These are phyloP conservation scores for Thelephora aurantiotincta DNA, from an alignment of 768 basidiomycete species.

Conservation along the genomic window DNA sequence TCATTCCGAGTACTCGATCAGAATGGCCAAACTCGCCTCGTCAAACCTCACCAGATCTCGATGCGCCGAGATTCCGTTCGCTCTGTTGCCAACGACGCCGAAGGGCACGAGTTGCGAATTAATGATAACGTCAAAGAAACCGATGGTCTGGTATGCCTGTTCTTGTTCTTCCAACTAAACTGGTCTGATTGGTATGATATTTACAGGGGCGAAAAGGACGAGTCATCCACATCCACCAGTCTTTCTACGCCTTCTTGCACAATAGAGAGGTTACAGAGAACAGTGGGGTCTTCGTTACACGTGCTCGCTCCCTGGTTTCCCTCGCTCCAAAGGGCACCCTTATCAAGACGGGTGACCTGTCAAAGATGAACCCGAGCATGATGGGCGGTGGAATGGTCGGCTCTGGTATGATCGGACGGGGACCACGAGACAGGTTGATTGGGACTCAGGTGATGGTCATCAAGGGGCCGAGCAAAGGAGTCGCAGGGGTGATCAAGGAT, in stretches of 20 bases:
- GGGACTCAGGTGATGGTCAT: slow-evolving; percentile 67
- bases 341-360: slow-evolving; percentile 60
- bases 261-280: slow-evolving; percentile 86
- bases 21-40: slow-evolving; percentile 74
- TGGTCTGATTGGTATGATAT: slow-evolving; percentile 1
- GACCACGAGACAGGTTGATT: slow-evolving; percentile 71
- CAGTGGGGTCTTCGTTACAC: slow-evolving; percentile 88
- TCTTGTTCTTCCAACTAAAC: not conserved
- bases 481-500: slow-evolving; percentile 88
- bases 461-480: slow-evolving; percentile 84
- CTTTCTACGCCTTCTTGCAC: slow-evolving; percentile 86
- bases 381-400: slow-evolving; percentile 66
- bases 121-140: slow-evolving; percentile 91
- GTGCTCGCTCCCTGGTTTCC: slow-evolving; percentile 69
- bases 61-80: slow-evolving; percentile 73
- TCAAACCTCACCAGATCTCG: slow-evolving; percentile 90
- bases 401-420: slow-evolving; percentile 63
- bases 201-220: slow-evolving; percentile 69
- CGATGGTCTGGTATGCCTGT: slow-evolving; percentile 64
- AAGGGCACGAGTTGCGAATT: slow-evolving; percentile 73
- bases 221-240: slow-evolving; percentile 88
- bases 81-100: slow-evolving; percentile 80
- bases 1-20: slow-evolving; percentile 95
- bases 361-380: slow-evolving; percentile 51
- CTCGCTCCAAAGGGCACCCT: slow-evolving; percentile 76